Evolutionary conservation across 225 moss, liverwort and hornwort genomes (phyloP).

Genomic region (Rhytidiadelphus loreus): DNA sequence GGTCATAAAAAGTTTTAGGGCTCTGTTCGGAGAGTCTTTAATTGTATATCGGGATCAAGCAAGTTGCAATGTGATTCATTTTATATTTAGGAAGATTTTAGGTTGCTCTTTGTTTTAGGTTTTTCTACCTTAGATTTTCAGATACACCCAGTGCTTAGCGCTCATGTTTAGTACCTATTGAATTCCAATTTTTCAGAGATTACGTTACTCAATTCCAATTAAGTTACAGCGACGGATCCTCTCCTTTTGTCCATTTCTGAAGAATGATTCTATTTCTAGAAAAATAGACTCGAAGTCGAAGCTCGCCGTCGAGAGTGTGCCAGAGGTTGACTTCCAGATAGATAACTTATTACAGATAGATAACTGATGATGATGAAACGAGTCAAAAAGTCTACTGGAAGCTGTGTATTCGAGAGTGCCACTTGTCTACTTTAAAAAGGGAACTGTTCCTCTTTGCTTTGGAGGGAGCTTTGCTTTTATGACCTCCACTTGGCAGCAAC

Average conservation of each 20-base stretch:
- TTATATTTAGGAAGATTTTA: not conserved
- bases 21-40: not conserved
- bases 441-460: not conserved
- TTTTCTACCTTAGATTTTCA: not conserved
- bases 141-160: not conserved
- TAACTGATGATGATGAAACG: not conserved
- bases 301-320: not conserved
- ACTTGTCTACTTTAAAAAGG: not conserved
- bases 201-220: not conserved
- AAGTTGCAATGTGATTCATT: not conserved
- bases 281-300: not conserved
- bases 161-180: not conserved
- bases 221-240: too few species aligned
- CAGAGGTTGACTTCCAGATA: not conserved
- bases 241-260: not conserved
- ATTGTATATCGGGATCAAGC: not conserved
- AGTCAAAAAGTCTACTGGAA: not conserved
- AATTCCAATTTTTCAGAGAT: not conserved
- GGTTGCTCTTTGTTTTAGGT: not conserved
- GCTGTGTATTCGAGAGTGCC: not conserved
- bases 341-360: not conserved
- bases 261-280: not conserved
- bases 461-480: not conserved
- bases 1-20: not conserved
- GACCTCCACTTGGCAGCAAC: conserved; percentile 1